A percentile compares a stretch with the other conserved stretches of the same genome.
These are phyloP conservation scores for Phytopythium chamaehyphon DNA, from an alignment of 352 stramenopile genomes.

Conservation along the genomic window DNA sequence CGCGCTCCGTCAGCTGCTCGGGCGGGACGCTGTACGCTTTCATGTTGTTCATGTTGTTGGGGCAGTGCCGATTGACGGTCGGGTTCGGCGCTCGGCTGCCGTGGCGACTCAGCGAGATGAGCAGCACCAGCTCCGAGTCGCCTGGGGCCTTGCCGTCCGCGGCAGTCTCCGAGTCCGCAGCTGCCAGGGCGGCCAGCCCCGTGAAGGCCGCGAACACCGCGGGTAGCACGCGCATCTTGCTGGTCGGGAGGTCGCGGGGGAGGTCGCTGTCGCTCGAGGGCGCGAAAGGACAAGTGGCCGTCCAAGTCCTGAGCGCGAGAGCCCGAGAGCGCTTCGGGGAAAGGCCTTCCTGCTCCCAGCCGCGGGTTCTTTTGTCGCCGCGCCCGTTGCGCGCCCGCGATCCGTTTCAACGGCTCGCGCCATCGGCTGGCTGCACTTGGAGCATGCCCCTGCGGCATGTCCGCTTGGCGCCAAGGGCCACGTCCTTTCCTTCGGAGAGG, in stretches of 20 bases:
- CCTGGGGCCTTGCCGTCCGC: background rate
- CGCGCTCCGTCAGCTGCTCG: constrained; percentile 68
- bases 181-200: constrained; percentile 13
- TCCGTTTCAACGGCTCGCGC: too few relatives aligned
- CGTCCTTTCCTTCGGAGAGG: too few relatives aligned
- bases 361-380: background rate
- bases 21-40: constrained; percentile 56
- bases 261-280: constrained; percentile 4
- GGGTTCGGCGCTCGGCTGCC: constrained; percentile 70
- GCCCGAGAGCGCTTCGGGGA: too few relatives aligned
- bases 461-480: too few relatives aligned
- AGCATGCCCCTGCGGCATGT: too few relatives aligned
- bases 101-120: constrained; percentile 70
- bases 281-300: constrained; percentile 1
- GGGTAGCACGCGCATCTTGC: constrained; percentile 24
- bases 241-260: background rate
- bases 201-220: constrained; percentile 1
- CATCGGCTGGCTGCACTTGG: too few relatives aligned
- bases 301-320: too few relatives aligned
- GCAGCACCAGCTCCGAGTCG: constrained; percentile 52
- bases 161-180: background rate
- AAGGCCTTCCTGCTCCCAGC: too few relatives aligned
- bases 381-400: too few relatives aligned
- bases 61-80: constrained; percentile 53
- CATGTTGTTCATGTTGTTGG: constrained; percentile 60